Evolutionary conservation across 225 moss, liverwort and hornwort genomes (phyloP).

Genomic region (Polytrichum formosum): DNA sequence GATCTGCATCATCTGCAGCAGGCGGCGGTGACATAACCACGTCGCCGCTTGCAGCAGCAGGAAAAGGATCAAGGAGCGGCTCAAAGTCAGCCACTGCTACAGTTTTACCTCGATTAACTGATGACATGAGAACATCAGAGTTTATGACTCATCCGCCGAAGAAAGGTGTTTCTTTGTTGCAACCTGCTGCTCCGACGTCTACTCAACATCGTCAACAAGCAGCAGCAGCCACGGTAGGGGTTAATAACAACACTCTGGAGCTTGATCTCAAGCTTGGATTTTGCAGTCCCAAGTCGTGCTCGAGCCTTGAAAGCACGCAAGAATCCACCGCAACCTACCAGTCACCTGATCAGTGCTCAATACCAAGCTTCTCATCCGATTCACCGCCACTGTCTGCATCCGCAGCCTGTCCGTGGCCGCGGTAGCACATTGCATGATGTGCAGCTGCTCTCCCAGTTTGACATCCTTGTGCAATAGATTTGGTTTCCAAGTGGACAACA

Average conservation of each 20-base stretch:
- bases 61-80: neutral
- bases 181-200: no score
- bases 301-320: slow-evolving; percentile 12
- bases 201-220: no score
- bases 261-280: slow-evolving; percentile 24
- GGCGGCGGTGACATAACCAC: neutral
- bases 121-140: slow-evolving; percentile 24
- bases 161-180: slow-evolving; percentile 16
- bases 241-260: slow-evolving; percentile 11
- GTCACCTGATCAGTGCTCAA: slow-evolving; percentile 5
- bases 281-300: slow-evolving; percentile 22
- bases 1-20: neutral
- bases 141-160: slow-evolving; percentile 27
- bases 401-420: neutral
- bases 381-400: neutral
- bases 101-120: slow-evolving; percentile 19
- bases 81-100: slow-evolving; percentile 20
- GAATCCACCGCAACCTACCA: slow-evolving; percentile 14
- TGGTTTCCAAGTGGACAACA: no score
- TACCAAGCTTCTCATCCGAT: neutral
- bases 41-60: neutral
- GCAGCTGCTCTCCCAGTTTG: no score
- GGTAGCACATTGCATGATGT: no score
- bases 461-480: no score
- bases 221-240: no score